phyloP scores from a whole-genome alignment of 306 rosid genomes.

The Luffa aegyptiaca region DNA sequence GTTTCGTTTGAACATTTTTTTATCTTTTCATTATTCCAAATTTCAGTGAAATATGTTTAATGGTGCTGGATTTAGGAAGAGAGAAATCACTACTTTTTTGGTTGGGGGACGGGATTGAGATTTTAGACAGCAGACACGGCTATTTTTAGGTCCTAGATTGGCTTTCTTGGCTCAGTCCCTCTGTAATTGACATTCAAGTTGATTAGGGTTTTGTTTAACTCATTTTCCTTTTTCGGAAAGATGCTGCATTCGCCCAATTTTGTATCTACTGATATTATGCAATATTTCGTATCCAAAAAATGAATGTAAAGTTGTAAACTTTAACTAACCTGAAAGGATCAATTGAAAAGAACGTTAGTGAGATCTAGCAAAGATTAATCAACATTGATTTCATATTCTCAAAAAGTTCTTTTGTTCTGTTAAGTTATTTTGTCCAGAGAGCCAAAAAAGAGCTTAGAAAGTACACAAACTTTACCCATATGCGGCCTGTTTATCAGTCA shows the following conservation, averaged over 20 bases:
- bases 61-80: too few species aligned
- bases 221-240: background rate
- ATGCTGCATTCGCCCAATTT: background rate
- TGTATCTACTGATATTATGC: background rate
- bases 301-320: background rate
- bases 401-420: background rate
- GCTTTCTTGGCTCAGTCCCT: background rate
- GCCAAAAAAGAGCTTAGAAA: background rate
- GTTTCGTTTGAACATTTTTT: too few species aligned
- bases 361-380: background rate
- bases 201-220: background rate
- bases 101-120: too few species aligned
- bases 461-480: conserved; percentile 50
- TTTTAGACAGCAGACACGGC: background rate
- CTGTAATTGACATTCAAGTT: background rate
- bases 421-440: background rate
- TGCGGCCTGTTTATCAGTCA: conserved; percentile 85
- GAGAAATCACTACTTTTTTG: too few species aligned
- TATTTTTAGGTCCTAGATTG: background rate
- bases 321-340: background rate
- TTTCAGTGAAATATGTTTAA: too few species aligned
- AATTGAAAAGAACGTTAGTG: background rate
- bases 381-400: background rate
- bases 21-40: too few species aligned
- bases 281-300: background rate